Evolutionary conservation across 768 basidiomycete genomes (phyloP).

Genomic region (Pluteus cervinus): DNA sequence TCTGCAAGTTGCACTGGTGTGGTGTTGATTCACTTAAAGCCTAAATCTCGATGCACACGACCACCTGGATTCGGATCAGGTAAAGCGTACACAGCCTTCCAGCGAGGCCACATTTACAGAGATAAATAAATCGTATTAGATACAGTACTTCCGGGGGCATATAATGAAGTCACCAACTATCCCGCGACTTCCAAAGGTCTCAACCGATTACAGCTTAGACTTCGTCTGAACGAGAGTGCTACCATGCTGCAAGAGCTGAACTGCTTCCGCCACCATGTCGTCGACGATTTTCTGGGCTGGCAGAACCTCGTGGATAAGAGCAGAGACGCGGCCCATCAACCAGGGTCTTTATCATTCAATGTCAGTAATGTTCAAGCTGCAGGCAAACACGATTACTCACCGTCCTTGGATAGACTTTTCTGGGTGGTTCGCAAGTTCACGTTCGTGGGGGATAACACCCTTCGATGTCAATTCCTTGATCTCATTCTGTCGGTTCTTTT

Average conservation of each 20-base stretch:
- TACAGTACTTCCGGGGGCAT: too few species aligned
- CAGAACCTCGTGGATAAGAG: slow-evolving; percentile 64
- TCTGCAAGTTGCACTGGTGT: too few species aligned
- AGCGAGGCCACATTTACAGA: too few species aligned
- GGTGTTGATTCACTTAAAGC: too few species aligned
- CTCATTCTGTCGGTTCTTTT: slow-evolving; percentile 71
- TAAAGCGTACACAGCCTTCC: too few species aligned
- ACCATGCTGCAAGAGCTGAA: slow-evolving; percentile 26
- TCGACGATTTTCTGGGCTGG: slow-evolving; percentile 84
- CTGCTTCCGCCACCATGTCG: slow-evolving; percentile 53
- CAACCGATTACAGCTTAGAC: slow-evolving; percentile 44
- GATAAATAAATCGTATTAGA: too few species aligned
- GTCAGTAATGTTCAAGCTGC: neutral
- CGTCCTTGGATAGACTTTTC: slow-evolving; percentile 66
- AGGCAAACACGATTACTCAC: slow-evolving; percentile 7
- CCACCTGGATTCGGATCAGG: too few species aligned
- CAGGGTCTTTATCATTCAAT: slow-evolving; percentile 33
- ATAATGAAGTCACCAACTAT: too few species aligned
- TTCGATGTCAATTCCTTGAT: slow-evolving; percentile 77
- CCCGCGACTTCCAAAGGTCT: neutral
- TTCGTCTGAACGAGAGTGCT: slow-evolving; percentile 32
- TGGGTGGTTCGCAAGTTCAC: slow-evolving; percentile 74
- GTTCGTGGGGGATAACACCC: slow-evolving; percentile 73
- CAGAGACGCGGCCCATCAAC: slow-evolving; percentile 82
- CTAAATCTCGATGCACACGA: too few species aligned